Base-by-base conservation (phyloP, 2,329 filamentous ascomycete species). In the Clonostachys byssicola region DNA sequence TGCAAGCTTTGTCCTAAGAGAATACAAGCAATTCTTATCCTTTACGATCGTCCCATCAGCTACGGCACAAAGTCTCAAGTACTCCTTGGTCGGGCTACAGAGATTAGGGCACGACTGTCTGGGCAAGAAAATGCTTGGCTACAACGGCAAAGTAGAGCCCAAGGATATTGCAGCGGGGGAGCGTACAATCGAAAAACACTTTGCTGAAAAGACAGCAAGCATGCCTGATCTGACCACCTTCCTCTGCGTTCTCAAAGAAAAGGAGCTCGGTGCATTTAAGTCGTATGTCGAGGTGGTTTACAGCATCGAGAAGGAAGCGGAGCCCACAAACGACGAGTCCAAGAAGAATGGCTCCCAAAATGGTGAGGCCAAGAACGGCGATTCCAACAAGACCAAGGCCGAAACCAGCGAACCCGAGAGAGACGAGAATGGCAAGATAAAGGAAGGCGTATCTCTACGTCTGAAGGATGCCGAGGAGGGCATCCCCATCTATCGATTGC, bases 211-310 rank as follows among this genome's bases (percentile, higher is more conserved):
- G 34, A 17, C 44, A 6, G 51, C 45, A 7, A 41, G 51, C 14
- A 55, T 59, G 56, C 54, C 55, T 1, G 56, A 58, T 40, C 47
- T 59, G 47, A 55, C 53, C 3, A 48, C 48, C 8, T 52, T 53
- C 20, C 30, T 55, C 10, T 52, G 51, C 30, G 40, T 47, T 12
- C 50, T 57, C 17, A 42, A 49, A 16, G 53, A 52, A 6, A 44
- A 39, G 36, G 14, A n/a, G 14, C 36, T 39, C 10, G 36, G 36
- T 18, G 36, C 36, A 12, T n/a, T 8, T 7, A n/a, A 7, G 36
- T 39, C 36, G 36, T n/a, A n/a, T 18, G 36, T 39, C 10, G 10
- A 39, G 36, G 36, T 39, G 23, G 23, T 30, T 10, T 30, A 30
- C 9, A 30, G 23, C 23, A 30, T 30, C 23, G 23, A 30, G 23